Evolutionary conservation across 164 flowering plant species (phyloP).

Genomic region (Umbellularia californica): DNA sequence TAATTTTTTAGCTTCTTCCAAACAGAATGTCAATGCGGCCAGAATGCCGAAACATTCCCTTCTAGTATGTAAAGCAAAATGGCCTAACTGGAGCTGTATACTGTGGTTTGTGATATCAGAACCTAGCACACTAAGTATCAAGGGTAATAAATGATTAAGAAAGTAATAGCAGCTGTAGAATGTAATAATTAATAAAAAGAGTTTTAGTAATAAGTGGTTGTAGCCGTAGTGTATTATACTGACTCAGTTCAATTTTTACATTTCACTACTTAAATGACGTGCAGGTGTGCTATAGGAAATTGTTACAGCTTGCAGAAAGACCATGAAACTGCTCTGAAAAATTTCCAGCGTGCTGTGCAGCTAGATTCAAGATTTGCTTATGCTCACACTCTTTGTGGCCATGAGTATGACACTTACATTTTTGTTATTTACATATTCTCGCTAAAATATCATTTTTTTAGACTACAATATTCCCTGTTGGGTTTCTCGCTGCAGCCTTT

Average conservation of each 20-base stretch:
- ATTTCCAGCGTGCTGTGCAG: constrained; percentile 87
- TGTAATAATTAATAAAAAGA: not conserved
- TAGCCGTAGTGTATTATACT: not conserved
- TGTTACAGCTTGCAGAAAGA: constrained; percentile 98
- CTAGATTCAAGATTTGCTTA: constrained; percentile 83
- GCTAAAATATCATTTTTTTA: not conserved
- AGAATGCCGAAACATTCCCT: too few relatives aligned
- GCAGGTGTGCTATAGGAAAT: constrained; percentile 99
- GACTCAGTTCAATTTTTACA: not conserved
- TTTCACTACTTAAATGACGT: constrained; percentile 13
- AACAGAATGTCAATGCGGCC: too few relatives aligned
- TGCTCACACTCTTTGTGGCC: constrained; percentile 97
- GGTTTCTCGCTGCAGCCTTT: not conserved
- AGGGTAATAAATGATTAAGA: too few relatives aligned
- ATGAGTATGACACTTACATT: constrained; percentile 52
- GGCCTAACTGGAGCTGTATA: too few relatives aligned
- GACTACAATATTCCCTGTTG: not conserved
- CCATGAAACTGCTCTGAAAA: constrained; percentile 94
- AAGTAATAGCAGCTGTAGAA: not conserved
- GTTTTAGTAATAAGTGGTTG: too few relatives aligned
- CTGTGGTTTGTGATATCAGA: too few relatives aligned
- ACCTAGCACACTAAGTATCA: too few relatives aligned
- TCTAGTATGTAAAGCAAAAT: too few relatives aligned
- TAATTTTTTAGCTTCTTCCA: too few relatives aligned
- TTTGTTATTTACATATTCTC: not conserved